phyloP scores from a whole-genome alignment of 75 land plant genomes.

The Sequoia sempervirens region DNA sequence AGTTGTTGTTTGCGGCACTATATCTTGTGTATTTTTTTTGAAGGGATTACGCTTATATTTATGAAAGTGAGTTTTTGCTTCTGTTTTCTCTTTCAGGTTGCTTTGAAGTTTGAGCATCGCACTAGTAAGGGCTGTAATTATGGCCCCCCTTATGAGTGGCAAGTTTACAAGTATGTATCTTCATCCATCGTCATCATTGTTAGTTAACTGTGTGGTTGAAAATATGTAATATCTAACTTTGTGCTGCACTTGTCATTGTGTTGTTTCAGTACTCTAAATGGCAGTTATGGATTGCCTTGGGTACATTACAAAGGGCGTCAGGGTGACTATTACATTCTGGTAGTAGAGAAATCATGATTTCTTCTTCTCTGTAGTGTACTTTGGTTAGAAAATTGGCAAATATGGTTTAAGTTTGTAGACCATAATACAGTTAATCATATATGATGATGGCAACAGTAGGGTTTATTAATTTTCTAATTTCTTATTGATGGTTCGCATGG shows the following conservation, averaged over 20 bases:
- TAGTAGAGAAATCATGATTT: slow-evolving; percentile 9
- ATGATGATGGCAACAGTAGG: background rate
- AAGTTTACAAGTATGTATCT: slow-evolving; percentile 77
- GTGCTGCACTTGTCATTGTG: slow-evolving; percentile 4
- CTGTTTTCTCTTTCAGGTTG: slow-evolving; percentile 49
- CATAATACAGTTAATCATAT: background rate
- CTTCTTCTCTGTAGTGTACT: background rate
- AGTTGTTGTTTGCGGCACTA: background rate
- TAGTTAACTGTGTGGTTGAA: background rate
- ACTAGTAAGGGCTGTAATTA: slow-evolving; percentile 92
- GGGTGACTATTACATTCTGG: slow-evolving; percentile 90
- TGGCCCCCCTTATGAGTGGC: slow-evolving; percentile 99
- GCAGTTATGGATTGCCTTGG: slow-evolving; percentile 84
- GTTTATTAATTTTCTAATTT: background rate
- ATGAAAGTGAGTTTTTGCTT: background rate
- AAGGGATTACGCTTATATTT: background rate
- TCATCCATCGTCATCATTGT: background rate
- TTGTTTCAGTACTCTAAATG: slow-evolving; percentile 64
- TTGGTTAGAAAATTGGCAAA: too few relatives aligned
- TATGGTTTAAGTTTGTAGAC: background rate
- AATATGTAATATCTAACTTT: background rate
- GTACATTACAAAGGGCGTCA: slow-evolving; percentile 96
- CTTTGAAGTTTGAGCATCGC: slow-evolving; percentile 91
- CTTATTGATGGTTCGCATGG: background rate
- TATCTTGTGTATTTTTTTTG: background rate